A percentile compares a stretch with the other conserved stretches of the same genome.
These are phyloP conservation scores for Diplodia mutila DNA, from an alignment of 2,329 filamentous ascomycete species.

Conservation along the genomic window DNA sequence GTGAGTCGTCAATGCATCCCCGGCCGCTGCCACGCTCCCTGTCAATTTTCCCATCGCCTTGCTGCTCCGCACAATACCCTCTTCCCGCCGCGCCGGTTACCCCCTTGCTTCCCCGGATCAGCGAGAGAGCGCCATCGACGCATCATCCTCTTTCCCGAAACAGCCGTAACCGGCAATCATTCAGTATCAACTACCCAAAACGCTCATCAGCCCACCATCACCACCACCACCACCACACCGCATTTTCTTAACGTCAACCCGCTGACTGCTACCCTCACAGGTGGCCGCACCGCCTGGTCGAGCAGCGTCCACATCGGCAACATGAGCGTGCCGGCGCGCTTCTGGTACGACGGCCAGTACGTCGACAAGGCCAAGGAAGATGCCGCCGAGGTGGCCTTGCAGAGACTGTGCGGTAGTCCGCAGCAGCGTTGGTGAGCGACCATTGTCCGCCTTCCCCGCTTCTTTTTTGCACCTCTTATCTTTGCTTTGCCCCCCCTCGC, in stretches of 20 bases:
- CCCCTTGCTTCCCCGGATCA: conserved; percentile 27
- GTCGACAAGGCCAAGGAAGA: conserved; percentile 43
- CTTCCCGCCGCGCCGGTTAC: conserved; percentile 18
- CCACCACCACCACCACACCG: conserved; percentile 1
- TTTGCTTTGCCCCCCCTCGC: background rate
- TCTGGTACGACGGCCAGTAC: conserved; percentile 43
- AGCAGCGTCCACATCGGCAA: conserved; percentile 36
- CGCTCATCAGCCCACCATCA: background rate
- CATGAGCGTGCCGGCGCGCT: conserved; percentile 37
- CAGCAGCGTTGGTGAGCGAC: conserved; percentile 23
- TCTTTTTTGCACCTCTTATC: conserved; percentile 9
- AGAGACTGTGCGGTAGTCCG: conserved; percentile 20
- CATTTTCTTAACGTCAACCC: background rate
- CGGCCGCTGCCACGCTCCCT: background rate
- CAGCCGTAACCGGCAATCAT: conserved; percentile 23
- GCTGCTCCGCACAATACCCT: background rate
- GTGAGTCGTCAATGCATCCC: conserved; percentile 30
- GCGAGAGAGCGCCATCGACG: conserved; percentile 18
- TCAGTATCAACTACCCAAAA: conserved; percentile 22
- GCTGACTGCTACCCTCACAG: conserved; percentile 29
- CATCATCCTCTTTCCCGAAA: conserved; percentile 22
- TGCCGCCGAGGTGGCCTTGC: conserved; percentile 36
- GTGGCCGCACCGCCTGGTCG: conserved; percentile 45
- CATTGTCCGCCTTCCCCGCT: conserved; percentile 18
- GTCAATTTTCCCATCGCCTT: background rate